Percentiles rank a stretch among this genome's conserved stretches.
Conservation (phyloP, 768 basidiomycete genomes). For the Amylocystis lapponica region DNA sequence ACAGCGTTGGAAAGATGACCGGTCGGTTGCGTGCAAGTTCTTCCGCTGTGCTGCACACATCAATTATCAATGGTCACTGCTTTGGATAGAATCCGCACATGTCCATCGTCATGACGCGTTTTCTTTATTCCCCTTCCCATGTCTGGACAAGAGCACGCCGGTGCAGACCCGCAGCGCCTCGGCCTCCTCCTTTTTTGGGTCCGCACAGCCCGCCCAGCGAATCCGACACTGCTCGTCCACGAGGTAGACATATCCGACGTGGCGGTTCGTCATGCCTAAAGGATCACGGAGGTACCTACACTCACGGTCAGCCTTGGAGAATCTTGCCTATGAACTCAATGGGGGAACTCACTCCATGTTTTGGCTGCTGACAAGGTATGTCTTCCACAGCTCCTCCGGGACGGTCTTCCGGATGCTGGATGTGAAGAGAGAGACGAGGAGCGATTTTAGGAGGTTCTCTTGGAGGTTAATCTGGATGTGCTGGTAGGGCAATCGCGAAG, state of each 20-base stretch:
- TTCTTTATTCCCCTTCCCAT: slow-evolving; percentile 38
- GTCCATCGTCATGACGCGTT: neutral
- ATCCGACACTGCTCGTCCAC: slow-evolving; percentile 81
- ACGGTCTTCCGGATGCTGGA: slow-evolving; percentile 62
- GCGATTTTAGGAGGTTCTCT: slow-evolving; percentile 87
- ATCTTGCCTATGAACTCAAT: neutral
- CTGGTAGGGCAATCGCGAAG: slow-evolving; percentile 56
- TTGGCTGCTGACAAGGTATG: slow-evolving; percentile 76
- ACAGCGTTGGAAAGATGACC: no score
- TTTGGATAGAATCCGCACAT: neutral
- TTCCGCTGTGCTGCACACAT: neutral
- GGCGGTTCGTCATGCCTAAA: slow-evolving; percentile 83
- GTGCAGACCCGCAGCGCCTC: slow-evolving; percentile 63
- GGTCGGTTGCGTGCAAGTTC: neutral
- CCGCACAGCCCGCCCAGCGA: slow-evolving; percentile 90
- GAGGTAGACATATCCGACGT: slow-evolving; percentile 88
- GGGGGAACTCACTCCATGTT: slow-evolving; percentile 53
- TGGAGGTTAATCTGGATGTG: slow-evolving; percentile 88
- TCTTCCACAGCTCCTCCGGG: slow-evolving; percentile 57
- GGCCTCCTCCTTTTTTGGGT: slow-evolving; percentile 71
- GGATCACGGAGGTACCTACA: slow-evolving; percentile 64
- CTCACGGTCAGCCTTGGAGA: no score
- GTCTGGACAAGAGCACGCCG: slow-evolving; percentile 59
- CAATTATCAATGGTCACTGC: no score
- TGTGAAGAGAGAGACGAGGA: slow-evolving; percentile 84